Base-by-base conservation (phyloP, 2,329 filamentous ascomycete genomes). In the Neonectria sp. region DNA sequence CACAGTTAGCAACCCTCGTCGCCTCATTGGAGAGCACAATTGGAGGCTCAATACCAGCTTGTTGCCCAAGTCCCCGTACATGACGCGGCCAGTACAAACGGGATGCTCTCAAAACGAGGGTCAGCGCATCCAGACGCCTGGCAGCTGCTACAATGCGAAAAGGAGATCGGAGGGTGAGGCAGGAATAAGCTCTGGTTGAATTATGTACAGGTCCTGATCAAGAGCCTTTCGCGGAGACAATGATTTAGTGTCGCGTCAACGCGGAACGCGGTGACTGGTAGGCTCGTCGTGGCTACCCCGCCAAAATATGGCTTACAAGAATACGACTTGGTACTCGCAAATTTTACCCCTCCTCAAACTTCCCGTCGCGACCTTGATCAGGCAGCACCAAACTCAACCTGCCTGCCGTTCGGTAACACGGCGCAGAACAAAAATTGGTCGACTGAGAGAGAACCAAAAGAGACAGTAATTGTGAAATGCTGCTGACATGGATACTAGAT, bases 61-160 rank as follows among this genome's bases (percentile, higher is more conserved):
- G 80, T 94, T 93, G 57, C 93, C 94, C 67, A 94, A 84, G 79
- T 97, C 95, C 73, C 94, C 94, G 82, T 97, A 96, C 94, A 97
- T 97, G 55, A 68, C 71, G 67, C 37, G 57, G 51, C 52, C 51
- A 6, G 56, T 25, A 46, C 46, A n/a, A 43, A 60, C 48, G 35
- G 24, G 60, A 45, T 52, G 51, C 48, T 53, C 35, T 63, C 40
- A 57, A 55, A 49, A 45, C 40, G 31, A 37, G 35, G 35, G 25
- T 52, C 15, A 57, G 15, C 13, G 45, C 43, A 51, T 49, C 56
- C 46, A 49, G 59, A 57, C 49, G 15, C 53, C 60, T 60, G 35
- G 51, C 13, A 11, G 21, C 21, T 33, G n/a, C 12, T 13, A 5
- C 15, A 40, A 40, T 17, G 37, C 15, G 13, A 40, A 40, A 8